Evolutionary conservation across 805 yeast genomes (phyloP).

Genomic region (Candida hungchunana): DNA sequence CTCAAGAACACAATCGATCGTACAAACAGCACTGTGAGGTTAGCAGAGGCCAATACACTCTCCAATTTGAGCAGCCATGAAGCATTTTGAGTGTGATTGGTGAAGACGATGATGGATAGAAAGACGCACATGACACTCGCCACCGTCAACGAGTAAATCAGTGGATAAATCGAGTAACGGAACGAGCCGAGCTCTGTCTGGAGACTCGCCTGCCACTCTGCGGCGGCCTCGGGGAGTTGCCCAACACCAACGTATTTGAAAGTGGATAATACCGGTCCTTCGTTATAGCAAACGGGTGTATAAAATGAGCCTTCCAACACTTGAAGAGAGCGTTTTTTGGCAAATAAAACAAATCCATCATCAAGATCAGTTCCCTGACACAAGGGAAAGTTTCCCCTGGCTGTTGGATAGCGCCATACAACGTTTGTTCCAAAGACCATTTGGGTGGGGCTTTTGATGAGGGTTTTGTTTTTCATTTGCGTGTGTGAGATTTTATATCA

Average conservation of each 20-base stretch:
- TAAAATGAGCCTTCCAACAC: constrained; percentile 25
- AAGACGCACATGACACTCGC: constrained; percentile 63
- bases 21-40: constrained; percentile 47
- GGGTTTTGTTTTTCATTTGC: too few relatives aligned
- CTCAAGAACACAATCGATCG: constrained; percentile 43
- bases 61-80: constrained; percentile 47
- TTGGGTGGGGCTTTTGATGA: too few relatives aligned
- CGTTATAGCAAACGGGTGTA: constrained; percentile 30
- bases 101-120: constrained; percentile 57
- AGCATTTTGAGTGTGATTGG: constrained; percentile 62
- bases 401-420: constrained; percentile 32
- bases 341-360: constrained; percentile 31
- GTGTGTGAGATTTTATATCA: too few relatives aligned
- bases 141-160: constrained; percentile 56
- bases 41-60: constrained; percentile 49
- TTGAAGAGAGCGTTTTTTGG: too few relatives aligned
- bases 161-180: constrained; percentile 54
- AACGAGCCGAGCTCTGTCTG: constrained; percentile 39
- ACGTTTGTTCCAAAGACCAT: constrained; percentile 27
- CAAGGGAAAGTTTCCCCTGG: constrained; percentile 23
- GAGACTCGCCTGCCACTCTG: constrained; percentile 47
- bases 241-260: constrained; percentile 26
- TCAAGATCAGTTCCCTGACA: constrained; percentile 30
- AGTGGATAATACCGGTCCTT: constrained; percentile 33
- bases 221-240: constrained; percentile 38